phyloP scores from a whole-genome alignment of 2,329 filamentous ascomycete genomes.

The Venturia nashicola region DNA sequence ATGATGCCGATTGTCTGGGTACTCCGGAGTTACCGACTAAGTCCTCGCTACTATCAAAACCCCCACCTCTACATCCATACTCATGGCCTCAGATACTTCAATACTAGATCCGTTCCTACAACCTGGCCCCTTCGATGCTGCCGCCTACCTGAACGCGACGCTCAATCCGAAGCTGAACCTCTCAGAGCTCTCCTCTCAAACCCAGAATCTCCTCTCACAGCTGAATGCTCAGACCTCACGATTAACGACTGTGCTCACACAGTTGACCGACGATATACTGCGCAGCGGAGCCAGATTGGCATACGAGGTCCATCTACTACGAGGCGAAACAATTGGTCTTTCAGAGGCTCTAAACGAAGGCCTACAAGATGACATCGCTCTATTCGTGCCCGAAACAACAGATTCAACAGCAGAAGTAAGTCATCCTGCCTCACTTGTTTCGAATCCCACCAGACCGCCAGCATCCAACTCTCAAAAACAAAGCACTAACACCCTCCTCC shows the following conservation, averaged over 20 bases:
- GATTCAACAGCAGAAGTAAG: neutral
- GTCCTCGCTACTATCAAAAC: no score
- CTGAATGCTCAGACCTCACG: slow-evolving; percentile 81
- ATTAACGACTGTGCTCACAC: slow-evolving; percentile 68
- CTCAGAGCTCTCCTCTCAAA: slow-evolving; percentile 65
- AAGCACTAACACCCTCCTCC: neutral
- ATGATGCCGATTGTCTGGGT: no score
- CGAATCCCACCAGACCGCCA: neutral
- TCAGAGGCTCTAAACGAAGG: slow-evolving; percentile 65
- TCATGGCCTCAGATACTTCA: slow-evolving; percentile 39
- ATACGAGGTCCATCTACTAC: slow-evolving; percentile 86
- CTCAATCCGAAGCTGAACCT: slow-evolving; percentile 45
- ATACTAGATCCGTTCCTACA: slow-evolving; percentile 50
- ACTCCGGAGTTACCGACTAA: no score
- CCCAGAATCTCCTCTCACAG: slow-evolving; percentile 74
- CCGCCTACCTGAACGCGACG: slow-evolving; percentile 70
- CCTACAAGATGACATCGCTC: slow-evolving; percentile 55
- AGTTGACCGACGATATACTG: slow-evolving; percentile 89
- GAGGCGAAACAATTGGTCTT: slow-evolving; percentile 76
- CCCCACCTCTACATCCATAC: slow-evolving; percentile 50
- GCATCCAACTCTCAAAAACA: neutral
- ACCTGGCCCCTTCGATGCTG: slow-evolving; percentile 61
- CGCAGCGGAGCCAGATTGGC: slow-evolving; percentile 77
- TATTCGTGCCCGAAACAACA: neutral
- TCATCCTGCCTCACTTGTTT: neutral